Evolutionary conservation across 31 red algal genomes (phyloP), one percentile per base, ranked within the genome.

Genomic region (Endocladia muricata): DNA sequence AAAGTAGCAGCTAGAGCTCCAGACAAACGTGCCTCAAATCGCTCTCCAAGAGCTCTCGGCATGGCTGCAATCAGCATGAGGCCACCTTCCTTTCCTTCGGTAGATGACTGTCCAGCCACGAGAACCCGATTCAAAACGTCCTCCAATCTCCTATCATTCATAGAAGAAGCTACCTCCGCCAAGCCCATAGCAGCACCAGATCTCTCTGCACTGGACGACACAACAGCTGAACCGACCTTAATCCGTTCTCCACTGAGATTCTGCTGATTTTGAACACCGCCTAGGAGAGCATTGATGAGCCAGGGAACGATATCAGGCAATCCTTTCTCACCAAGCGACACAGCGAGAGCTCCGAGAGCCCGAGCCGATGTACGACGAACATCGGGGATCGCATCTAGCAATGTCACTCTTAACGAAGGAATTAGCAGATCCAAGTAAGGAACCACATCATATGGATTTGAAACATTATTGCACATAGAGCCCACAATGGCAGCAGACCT

Each of bases 171-270:
- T 41, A 97, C 61, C 59, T 92, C 88, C 4, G 94, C 94, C 7
- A 97, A 69, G 44, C 89, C 94, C 90, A 97, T 89, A 1, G 94
- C 94, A 36, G 94, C 94, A 35, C 94, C 94, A 22, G 88, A 89
- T 31, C 94, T 37, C 62, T 97, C 94, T 39, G 81, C 94, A 58
- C 86, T 88, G 1, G 94, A 95, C 9, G 81, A 81, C 2, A 86
- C 59, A 35, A 52, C 42, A 2, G 49, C 66, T 30, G 69, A 22
- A 4, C 61, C 48, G 29, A 57, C 35, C 35, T 81, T 79, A 1
- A n/a, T 6, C 17, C 78, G 70, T 3, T 77, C 78, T 40, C 4
- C 25, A 2, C n/a, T 37, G 63, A 37, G 57, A 51, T 41, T 37
- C 2, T 3, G 41, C n/a, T n/a, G n/a, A n/a, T 22, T 64, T 22